Evolutionary conservation across 768 basidiomycete species (phyloP), one percentile per base, ranked within the genome.

Genomic region (Psilocybe subaeruginosa): DNA sequence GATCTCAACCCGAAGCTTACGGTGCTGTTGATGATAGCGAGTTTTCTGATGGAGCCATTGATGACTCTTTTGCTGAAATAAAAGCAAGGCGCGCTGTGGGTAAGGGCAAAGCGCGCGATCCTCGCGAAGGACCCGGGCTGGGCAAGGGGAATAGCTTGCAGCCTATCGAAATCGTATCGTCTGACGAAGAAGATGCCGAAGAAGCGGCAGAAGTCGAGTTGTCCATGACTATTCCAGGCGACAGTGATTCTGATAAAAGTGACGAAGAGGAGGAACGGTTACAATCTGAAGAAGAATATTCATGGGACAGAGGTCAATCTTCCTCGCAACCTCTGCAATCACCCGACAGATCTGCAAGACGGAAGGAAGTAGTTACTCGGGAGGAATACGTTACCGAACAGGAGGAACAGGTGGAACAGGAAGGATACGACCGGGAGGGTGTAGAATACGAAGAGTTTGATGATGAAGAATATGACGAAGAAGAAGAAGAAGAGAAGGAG

Each of bases 51-150:
- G 71, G 74, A 41, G 73, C 71, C 48, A 73, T 76, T 8, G 82
- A 87, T 54, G 84, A 86, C 67, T 85, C 86, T 0, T 87, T 87
- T 72, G 83, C 82, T 9, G 81, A 82, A 50, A 69, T 83, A 49
- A 78, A 76, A 59, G 80, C 80, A 41, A 80, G 84, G 61, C 81
- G 82, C 51, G 72, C 66, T 19, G 57, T 69, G 33, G 73, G 71
- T 11, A 57, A 57, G 69, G 88, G 87, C 31, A 89, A 89, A 68
- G 82, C 79, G 54, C 80, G 87, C 53, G 87, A 87, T 67, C 82
- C 84, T 8, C 75, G 84, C 50, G 85, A 88, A 65, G 87, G 85
- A 5, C 82, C 85, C 46, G 85, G 85, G 3, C 74, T 85, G 35
- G 74, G 77, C 23, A 71, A 68, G 45, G 77, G 73, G 16, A 68